Evolutionary conservation across 257 asterid genomes (phyloP).

Genomic region (Rubia yunnanensis): DNA sequence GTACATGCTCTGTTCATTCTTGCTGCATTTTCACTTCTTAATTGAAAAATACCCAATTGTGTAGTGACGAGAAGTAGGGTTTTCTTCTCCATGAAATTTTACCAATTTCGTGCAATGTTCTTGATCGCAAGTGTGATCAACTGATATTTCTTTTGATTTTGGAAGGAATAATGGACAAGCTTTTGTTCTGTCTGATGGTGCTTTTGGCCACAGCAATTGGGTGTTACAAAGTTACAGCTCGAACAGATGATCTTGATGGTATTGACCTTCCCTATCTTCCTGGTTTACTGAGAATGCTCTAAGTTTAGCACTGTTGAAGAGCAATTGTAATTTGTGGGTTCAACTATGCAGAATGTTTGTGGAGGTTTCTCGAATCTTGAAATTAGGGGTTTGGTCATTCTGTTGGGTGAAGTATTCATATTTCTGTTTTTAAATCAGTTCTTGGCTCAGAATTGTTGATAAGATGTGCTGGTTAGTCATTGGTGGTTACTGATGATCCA

Average conservation of each 20-base stretch:
- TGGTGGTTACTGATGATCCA: not conserved
- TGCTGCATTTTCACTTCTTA: not conserved
- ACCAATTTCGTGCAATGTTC: not conserved
- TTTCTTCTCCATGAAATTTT: not conserved
- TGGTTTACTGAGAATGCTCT: not conserved
- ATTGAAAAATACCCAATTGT: not conserved
- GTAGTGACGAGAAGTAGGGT: not conserved
- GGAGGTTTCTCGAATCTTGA: too few relatives aligned
- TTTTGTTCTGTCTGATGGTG: slow-evolving; percentile 18
- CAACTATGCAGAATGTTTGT: not conserved
- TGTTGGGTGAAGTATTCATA: not conserved
- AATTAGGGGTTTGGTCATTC: not conserved
- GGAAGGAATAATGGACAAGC: slow-evolving; percentile 34
- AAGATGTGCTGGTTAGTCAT: not conserved
- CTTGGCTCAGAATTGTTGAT: not conserved
- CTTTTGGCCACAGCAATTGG: slow-evolving; percentile 25
- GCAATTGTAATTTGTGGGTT: not conserved
- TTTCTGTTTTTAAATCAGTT: not conserved
- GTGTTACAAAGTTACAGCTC: slow-evolving; percentile 34
- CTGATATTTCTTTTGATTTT: slow-evolving; percentile 1
- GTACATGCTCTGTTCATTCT: not conserved
- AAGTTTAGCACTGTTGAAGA: not conserved
- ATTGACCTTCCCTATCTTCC: not conserved
- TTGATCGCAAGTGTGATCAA: not conserved
- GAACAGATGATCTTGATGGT: slow-evolving; percentile 56